phyloP scores from a whole-genome alignment of 768 basidiomycete genomes.

The Boletus rex-veris region DNA sequence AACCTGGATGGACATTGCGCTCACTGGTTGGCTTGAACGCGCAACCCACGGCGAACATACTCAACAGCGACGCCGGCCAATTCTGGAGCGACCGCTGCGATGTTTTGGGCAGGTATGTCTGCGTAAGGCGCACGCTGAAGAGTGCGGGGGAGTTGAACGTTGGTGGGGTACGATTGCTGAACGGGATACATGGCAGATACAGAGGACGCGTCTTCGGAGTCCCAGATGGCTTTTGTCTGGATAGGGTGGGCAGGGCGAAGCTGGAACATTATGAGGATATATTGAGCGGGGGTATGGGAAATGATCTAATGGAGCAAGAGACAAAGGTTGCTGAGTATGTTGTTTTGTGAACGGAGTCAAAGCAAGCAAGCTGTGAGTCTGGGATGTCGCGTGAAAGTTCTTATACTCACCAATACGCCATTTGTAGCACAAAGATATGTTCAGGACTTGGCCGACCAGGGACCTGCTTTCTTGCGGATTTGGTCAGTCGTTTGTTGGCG shows the following conservation, averaged over 20 bases:
- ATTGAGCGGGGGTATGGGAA: conserved; percentile 3
- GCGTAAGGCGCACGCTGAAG: conserved; percentile 60
- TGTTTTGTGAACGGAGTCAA: conserved; percentile 7
- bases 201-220: conserved; percentile 29
- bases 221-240: conserved; percentile 36
- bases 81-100: conserved; percentile 52
- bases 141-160: conserved; percentile 68
- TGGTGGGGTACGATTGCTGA: conserved; percentile 29
- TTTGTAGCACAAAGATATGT: conserved; percentile 36
- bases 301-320: conserved; percentile 18
- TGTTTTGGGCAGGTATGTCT: conserved; percentile 53
- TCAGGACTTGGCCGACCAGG: conserved; percentile 12
- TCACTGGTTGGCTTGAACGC: conserved; percentile 43
- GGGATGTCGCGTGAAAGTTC: conserved; percentile 15
- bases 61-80: conserved; percentile 54
- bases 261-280: conserved; percentile 30
- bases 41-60: conserved; percentile 56
- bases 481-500: conserved; percentile 35
- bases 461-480: conserved; percentile 28
- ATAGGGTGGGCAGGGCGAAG: conserved; percentile 35
- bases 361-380: conserved; percentile 14
- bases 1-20: conserved; percentile 18
- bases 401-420: conserved; percentile 27
- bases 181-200: conserved; percentile 27
- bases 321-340: conserved; percentile 17